Evolutionary conservation across 768 basidiomycete species (phyloP).

Genomic region (Rhodotorula diobovata): DNA sequence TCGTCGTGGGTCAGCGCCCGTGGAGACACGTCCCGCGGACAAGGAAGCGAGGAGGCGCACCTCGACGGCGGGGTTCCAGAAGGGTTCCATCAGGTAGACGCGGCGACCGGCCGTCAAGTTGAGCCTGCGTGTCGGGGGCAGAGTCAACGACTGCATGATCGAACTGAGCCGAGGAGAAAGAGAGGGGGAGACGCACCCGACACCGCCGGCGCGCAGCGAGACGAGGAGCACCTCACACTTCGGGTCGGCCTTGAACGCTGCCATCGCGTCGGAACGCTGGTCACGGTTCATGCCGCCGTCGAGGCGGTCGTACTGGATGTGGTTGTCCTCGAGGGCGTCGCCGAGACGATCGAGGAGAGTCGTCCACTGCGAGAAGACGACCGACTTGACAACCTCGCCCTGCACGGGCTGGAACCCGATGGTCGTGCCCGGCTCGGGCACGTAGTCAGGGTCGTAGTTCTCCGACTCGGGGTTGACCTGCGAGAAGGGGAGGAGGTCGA

Average conservation of each 20-base stretch:
- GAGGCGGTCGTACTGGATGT: conserved; percentile 82
- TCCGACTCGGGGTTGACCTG: conserved; percentile 74
- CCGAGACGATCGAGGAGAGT: conserved; percentile 43
- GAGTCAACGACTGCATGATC: background rate
- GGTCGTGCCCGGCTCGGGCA: conserved; percentile 63
- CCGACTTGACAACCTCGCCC: conserved; percentile 63
- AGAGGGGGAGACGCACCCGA: conserved; percentile 51
- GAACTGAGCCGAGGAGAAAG: too few species aligned
- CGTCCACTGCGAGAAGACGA: conserved; percentile 73
- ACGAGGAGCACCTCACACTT: conserved; percentile 88
- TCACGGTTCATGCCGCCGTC: conserved; percentile 99
- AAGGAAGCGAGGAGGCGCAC: conserved; percentile 5
- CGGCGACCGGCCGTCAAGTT: conserved; percentile 91
- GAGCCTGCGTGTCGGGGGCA: conserved; percentile 51
- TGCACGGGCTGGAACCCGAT: conserved; percentile 36
- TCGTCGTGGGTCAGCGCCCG: too few species aligned
- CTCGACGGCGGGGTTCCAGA: conserved; percentile 40
- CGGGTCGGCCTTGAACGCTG: conserved; percentile 82
- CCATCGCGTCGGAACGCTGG: conserved; percentile 85
- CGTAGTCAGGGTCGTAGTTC: conserved; percentile 78
- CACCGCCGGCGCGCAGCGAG: conserved; percentile 93
- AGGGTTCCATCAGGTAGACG: conserved; percentile 72
- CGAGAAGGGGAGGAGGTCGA: conserved; percentile 75
- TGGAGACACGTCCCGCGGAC: too few species aligned
- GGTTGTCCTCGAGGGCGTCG: conserved; percentile 67